Base-by-base conservation (phyloP, 2,329 filamentous ascomycete genomes). In the Cladosporium cucumerinum region DNA sequence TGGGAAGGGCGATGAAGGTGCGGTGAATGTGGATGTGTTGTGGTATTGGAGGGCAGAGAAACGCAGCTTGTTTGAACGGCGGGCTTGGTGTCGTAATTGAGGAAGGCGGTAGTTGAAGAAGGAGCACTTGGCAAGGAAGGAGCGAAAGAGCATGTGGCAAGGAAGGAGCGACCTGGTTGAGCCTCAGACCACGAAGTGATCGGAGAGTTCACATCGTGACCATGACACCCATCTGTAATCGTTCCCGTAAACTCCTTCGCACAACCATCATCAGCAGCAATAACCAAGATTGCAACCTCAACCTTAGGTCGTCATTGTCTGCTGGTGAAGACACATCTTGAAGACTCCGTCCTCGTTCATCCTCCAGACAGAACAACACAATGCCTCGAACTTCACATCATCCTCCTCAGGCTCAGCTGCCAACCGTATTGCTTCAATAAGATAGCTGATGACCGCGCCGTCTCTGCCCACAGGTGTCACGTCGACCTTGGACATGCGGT, bases 271-370 rank as follows among this genome's bases (percentile, higher is more conserved):
- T 46, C n/a, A 23, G 11, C 21, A 12, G 39, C 11, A 6, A 10
- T 0, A 21, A 21, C 16, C 34, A 25, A 30, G 34, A 8, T 25
- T 14, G 21, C 49, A 14, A 8, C 10, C 14, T 18, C 49, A 32
- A n/a, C 14, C 18, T 67, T 34, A 66, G 18, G 28, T 46, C 5
- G 66, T 66, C 69, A 73, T 67, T 6, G 72, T 73, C 66, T 74
- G 72, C 64, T 74, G 71, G 62, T 74, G 72, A 30, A 73, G 70
- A 43, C 68, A 70, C 71, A 74, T 70, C 66, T 67, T 68, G 65
- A 65, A 74, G 55, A 66, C 69, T 7, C 67, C 69, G 18, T 61
- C 67, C 51, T 72, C 71, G 6, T 43, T 49, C 57, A 65, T 66
- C 30, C 72, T 66, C 72, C 72, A 74, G 3, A 72, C 72, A 52